Conservation (phyloP, 208 protist species). For the Acanthamoeba castellanii region DNA sequence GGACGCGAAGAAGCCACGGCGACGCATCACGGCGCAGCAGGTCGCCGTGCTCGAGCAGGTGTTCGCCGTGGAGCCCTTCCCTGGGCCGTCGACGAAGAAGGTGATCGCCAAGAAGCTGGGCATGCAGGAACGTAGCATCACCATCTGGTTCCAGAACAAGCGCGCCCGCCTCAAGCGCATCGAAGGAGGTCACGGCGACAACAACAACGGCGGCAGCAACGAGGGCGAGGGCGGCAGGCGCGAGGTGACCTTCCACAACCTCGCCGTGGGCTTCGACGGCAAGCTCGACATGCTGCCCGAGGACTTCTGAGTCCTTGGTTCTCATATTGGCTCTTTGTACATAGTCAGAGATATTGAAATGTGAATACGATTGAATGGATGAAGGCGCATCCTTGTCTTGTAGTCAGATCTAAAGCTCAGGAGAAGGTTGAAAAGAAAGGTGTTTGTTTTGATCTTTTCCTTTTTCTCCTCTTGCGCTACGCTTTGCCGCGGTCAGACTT, state of each 20-base stretch:
- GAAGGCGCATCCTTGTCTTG: too few species aligned
- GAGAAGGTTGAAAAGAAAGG: too few species aligned
- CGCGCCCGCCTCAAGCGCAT: slow-evolving; percentile 43
- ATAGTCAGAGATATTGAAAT: not conserved
- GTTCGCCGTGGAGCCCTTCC: slow-evolving; percentile 51
- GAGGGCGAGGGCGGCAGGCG: not conserved
- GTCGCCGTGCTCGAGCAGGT: slow-evolving; percentile 42
- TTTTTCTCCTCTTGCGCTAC: too few species aligned
- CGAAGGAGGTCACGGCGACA: not conserved
- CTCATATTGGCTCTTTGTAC: not conserved
- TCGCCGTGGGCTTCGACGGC: slow-evolving; percentile 43
- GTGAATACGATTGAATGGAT: not conserved
- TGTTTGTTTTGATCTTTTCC: too few species aligned
- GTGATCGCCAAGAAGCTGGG: slow-evolving; percentile 38
- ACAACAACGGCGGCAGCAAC: not conserved
- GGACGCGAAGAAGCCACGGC: not conserved
- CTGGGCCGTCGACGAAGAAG: slow-evolving; percentile 10
- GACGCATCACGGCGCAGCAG: slow-evolving; percentile 36
- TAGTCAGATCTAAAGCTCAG: too few species aligned
- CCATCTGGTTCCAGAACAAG: slow-evolving; percentile 72
- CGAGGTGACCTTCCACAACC: slow-evolving; percentile 63
- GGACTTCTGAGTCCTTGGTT: not conserved
- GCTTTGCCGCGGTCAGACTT: too few species aligned
- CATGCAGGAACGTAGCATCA: slow-evolving; percentile 40
- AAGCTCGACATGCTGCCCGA: slow-evolving; percentile 67